Conservation (phyloP, 2,329 filamentous ascomycete species). For the Trichoderma sp. region DNA sequence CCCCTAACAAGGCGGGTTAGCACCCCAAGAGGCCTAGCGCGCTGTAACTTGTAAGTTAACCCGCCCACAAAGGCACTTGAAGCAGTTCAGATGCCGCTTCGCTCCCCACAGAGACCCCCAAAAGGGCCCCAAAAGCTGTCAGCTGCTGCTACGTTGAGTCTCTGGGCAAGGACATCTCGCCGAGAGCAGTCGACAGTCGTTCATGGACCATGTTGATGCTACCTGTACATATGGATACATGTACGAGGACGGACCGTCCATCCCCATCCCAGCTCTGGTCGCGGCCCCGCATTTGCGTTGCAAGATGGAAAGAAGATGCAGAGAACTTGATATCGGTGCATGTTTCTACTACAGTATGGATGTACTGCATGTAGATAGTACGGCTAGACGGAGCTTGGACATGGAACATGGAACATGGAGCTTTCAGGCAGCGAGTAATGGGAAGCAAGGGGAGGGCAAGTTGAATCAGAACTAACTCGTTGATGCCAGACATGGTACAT, state of each 20-base stretch:
- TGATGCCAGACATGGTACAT: background rate
- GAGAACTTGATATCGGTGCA: background rate
- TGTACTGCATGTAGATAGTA: background rate
- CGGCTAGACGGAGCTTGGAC: background rate
- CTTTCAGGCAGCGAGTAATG: conserved; percentile 4
- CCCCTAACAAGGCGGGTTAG: background rate
- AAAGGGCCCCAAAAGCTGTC: background rate
- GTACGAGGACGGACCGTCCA: conserved; percentile 6
- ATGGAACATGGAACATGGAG: background rate
- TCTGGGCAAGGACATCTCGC: background rate
- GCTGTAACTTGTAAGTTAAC: background rate
- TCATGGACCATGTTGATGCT: conserved; percentile 6
- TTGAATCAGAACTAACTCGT: background rate
- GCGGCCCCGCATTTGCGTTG: conserved; percentile 19
- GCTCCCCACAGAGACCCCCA: conserved; percentile 13
- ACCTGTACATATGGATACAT: background rate
- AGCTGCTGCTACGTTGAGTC: conserved; percentile 21
- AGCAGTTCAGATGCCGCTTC: conserved; percentile 15
- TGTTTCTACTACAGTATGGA: background rate
- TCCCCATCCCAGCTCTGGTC: conserved; percentile 4
- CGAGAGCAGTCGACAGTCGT: conserved; percentile 1
- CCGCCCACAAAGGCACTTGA: background rate
- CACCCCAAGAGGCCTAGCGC: conserved; percentile 1
- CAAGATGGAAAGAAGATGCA: conserved; percentile 9
- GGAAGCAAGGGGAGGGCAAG: background rate